Conservation (phyloP, 148 eudicot genomes). For the Dysphania ambrosioides region DNA sequence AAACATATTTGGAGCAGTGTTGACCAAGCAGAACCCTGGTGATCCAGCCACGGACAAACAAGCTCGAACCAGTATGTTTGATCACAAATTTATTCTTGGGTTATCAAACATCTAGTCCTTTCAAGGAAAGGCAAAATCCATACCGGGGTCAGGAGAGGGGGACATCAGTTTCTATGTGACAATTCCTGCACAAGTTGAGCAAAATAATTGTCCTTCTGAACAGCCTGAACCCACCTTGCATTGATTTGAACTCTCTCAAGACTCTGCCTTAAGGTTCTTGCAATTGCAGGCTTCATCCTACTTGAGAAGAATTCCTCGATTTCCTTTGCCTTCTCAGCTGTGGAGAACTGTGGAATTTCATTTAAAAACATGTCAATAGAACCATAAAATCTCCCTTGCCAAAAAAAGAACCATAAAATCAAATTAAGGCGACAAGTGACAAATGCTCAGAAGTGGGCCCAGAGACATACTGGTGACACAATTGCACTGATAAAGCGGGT, state of each 20-base stretch:
- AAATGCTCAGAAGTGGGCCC: background rate
- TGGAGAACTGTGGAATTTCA: constrained; percentile 50
- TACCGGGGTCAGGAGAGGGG: background rate
- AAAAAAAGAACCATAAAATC: too few relatives aligned
- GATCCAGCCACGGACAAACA: constrained; percentile 2
- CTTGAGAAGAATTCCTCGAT: constrained; percentile 69
- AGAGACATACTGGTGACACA: constrained; percentile 70
- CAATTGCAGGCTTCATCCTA: constrained; percentile 54
- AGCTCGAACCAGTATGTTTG: background rate
- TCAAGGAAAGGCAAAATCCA: background rate
- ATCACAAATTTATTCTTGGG: background rate
- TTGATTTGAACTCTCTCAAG: constrained; percentile 78
- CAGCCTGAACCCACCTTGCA: constrained; percentile 71
- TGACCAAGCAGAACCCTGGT: background rate
- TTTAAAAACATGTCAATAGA: background rate
- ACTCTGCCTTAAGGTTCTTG: constrained; percentile 89
- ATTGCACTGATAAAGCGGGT: constrained; percentile 64
- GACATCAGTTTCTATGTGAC: constrained; percentile 44
- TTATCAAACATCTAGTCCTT: background rate
- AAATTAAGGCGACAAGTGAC: background rate
- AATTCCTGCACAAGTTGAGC: constrained; percentile 57
- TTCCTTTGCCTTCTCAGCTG: constrained; percentile 70
- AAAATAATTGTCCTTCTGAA: constrained; percentile 62
- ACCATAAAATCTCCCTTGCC: too few relatives aligned
- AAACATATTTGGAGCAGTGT: background rate